phyloP scores from a whole-genome alignment of 2,329 filamentous ascomycete species.

The Cladosporium sp. region DNA sequence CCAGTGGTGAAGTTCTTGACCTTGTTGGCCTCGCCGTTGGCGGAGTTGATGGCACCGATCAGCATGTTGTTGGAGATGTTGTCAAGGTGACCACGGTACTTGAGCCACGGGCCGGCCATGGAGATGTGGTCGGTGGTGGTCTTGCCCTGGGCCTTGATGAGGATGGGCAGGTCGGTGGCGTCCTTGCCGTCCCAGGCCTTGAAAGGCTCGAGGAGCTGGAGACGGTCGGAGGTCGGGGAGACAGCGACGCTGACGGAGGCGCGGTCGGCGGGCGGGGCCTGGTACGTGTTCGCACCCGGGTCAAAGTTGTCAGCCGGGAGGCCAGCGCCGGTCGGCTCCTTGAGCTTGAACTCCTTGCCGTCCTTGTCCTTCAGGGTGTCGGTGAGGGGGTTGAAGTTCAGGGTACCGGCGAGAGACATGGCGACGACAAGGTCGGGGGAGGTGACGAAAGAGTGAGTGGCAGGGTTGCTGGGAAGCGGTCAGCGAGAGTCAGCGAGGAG shows the following conservation, averaged over 20 bases:
- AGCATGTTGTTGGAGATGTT: slow-evolving; percentile 99
- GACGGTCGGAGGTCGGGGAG: slow-evolving; percentile 82
- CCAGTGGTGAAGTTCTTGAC: slow-evolving; percentile 83
- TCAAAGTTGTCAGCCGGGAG: slow-evolving; percentile 81
- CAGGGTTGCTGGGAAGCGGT: slow-evolving; percentile 56
- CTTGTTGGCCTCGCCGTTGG: slow-evolving; percentile 97
- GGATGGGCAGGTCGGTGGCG: slow-evolving; percentile 71
- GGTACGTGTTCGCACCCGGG: slow-evolving; percentile 87
- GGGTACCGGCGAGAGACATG: slow-evolving; percentile 72
- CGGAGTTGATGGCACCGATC: slow-evolving; percentile 93
- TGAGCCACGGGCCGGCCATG: slow-evolving; percentile 90
- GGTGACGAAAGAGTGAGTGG: slow-evolving; percentile 87
- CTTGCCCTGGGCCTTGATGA: slow-evolving; percentile 96
- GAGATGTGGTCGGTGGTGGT: slow-evolving; percentile 52
- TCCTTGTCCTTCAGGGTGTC: slow-evolving; percentile 91
- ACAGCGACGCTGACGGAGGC: slow-evolving; percentile 69
- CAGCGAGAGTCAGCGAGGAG: slow-evolving; percentile 66
- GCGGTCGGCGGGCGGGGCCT: slow-evolving; percentile 82
- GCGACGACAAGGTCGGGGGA: slow-evolving; percentile 87
- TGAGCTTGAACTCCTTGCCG: slow-evolving; percentile 90
- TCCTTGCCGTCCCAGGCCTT: slow-evolving; percentile 88
- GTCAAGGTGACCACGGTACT: slow-evolving; percentile 97
- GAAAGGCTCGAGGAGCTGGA: slow-evolving; percentile 87
- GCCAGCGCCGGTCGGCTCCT: slow-evolving; percentile 70
- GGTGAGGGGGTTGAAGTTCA: slow-evolving; percentile 91